Percentiles rank a stretch among this genome's conserved stretches.
Conservation (phyloP, 306 rosid genomes). For the Quercus parvula region DNA sequence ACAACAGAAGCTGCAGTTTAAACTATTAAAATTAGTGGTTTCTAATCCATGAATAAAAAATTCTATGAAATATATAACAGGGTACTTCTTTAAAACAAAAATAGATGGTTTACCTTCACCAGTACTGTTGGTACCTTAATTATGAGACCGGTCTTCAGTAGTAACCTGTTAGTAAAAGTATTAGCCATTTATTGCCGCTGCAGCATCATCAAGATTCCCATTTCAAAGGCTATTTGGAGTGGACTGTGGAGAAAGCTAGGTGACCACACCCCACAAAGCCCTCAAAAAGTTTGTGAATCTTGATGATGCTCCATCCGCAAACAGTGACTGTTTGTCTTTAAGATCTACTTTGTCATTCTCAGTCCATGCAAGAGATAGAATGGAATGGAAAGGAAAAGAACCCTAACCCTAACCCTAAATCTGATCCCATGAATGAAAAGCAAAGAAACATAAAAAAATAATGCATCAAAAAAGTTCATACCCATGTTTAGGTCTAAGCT, state of each 20-base stretch:
- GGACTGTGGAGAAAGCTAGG: background rate
- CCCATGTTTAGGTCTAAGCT: background rate
- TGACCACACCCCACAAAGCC: background rate
- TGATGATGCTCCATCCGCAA: conserved; percentile 55
- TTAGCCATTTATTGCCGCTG: conserved; percentile 47
- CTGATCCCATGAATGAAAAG: background rate
- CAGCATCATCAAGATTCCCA: conserved; percentile 68
- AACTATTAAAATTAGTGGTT: background rate
- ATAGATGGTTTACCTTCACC: too few relatives aligned
- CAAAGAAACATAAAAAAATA: background rate
- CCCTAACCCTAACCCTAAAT: conserved; percentile 24
- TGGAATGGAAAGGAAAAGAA: background rate
- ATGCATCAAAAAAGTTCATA: background rate
- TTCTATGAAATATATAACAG: background rate
- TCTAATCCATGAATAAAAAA: background rate
- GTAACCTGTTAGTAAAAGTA: background rate
- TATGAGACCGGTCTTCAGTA: background rate
- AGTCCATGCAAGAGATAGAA: conserved; percentile 11
- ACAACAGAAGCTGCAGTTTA: too few relatives aligned
- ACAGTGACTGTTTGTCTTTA: conserved; percentile 3
- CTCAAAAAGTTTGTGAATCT: conserved; percentile 42
- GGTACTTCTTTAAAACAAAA: background rate
- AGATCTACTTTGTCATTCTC: background rate
- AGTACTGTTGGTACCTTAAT: background rate
- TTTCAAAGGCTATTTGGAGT: background rate